These are phyloP conservation scores for Fragilaria crotonensis DNA, from an alignment of 108 stramenopile genomes.

Conservation along the genomic window DNA sequence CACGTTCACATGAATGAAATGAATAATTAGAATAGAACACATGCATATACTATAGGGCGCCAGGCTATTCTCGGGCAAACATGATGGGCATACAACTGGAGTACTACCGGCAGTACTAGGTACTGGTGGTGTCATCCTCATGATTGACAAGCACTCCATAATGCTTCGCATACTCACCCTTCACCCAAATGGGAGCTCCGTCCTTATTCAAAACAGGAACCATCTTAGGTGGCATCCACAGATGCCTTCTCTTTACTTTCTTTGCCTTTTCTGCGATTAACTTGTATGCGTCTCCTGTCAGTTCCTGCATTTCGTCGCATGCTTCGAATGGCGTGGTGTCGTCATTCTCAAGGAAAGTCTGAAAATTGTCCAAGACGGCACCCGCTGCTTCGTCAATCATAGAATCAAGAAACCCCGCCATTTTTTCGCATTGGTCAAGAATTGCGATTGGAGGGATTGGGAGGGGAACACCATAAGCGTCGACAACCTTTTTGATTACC, in stretches of 20 bases:
- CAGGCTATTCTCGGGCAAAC: too few species aligned
- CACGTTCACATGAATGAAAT: too few species aligned
- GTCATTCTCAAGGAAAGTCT: too few species aligned
- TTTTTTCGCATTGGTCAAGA: background rate
- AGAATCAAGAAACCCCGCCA: background rate
- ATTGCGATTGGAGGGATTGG: background rate
- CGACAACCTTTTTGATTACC: background rate
- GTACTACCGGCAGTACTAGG: too few species aligned
- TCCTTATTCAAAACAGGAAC: background rate
- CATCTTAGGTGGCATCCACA: background rate
- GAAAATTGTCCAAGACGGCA: background rate
- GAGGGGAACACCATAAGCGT: background rate
- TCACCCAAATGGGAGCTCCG: background rate
- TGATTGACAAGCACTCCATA: too few species aligned
- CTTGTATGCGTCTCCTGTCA: background rate
- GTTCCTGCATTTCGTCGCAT: background rate
- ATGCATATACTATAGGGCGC: too few species aligned
- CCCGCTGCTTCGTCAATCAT: background rate
- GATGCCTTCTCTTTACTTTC: background rate
- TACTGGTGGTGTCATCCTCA: too few species aligned
- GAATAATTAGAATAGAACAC: too few species aligned
- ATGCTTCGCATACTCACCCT: too few species aligned
- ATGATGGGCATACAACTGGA: too few species aligned
- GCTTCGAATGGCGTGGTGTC: background rate
- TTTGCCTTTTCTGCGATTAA: background rate